A percentile compares a stretch with the other conserved stretches of the same genome.
Conservation (phyloP, 345 rosid genomes). For the Euphorbia tirucalli region DNA sequence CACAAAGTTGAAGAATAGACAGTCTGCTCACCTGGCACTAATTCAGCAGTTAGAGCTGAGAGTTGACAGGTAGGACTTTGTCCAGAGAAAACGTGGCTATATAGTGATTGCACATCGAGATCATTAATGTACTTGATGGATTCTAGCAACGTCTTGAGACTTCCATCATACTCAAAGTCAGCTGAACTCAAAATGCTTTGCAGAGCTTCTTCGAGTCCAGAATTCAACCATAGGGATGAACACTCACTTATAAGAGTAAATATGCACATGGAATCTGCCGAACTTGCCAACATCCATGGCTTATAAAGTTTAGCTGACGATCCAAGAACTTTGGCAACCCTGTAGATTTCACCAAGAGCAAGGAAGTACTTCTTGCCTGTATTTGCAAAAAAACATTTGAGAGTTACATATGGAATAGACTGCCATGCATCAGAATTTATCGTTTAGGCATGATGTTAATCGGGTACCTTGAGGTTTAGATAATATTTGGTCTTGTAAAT, state of each 20-base stretch:
- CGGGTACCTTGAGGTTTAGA: conserved; percentile 58
- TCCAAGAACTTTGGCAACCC: conserved; percentile 63
- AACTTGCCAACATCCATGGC: conserved; percentile 65
- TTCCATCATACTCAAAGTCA: conserved; percentile 27
- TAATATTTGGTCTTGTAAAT: conserved; percentile 44
- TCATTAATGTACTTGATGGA: conserved; percentile 48
- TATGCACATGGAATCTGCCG: conserved; percentile 31
- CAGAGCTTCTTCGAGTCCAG: conserved; percentile 73
- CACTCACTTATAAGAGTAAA: conserved; percentile 57
- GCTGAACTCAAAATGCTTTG: conserved; percentile 34
- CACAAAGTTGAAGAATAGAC: not conserved
- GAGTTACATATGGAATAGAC: not conserved
- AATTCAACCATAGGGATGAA: conserved; percentile 57
- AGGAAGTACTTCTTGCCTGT: conserved; percentile 62
- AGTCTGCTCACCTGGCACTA: conserved; percentile 53
- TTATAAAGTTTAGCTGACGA: conserved; percentile 59
- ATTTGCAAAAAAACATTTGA: conserved; percentile 7
- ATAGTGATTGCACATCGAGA: conserved; percentile 41
- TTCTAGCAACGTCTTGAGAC: conserved; percentile 36
- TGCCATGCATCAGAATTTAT: not conserved
- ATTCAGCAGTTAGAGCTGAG: conserved; percentile 45
- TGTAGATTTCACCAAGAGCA: conserved; percentile 80
- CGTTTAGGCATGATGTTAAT: conserved; percentile 1
- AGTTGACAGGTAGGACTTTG: conserved; percentile 53
- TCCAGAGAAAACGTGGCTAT: conserved; percentile 41